Base-by-base conservation (phyloP, 805 yeast species). In the Metschnikowia sp. region DNA sequence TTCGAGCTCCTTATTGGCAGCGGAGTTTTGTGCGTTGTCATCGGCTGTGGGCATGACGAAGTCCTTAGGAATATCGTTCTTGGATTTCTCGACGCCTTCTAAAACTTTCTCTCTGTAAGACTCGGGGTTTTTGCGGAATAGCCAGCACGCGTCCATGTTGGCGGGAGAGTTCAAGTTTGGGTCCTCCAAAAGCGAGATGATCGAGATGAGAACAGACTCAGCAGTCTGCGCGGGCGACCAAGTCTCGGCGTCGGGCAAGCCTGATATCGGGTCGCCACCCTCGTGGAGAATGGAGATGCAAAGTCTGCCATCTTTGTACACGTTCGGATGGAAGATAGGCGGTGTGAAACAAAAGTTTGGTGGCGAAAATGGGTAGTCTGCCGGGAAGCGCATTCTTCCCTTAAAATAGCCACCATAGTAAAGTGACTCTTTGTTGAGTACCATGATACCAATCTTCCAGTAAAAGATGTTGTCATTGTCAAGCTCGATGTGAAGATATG, bases 141-240 rank as follows among this genome's bases (percentile, higher is more conserved):
- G 88, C 38, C 90, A 89, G 15, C 96, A 87, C 13, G 98, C 98
- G 66, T 92, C 98, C 42, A 92, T 91, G 66, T 92, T 92, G 6
- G 98, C 98, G 7, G 98, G 97, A 1, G 96, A 88, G 51, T 82
- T 80, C 49, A 88, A 84, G 69, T 92, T 92, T 45, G 98, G 98
- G 65, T 92, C 97, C 61, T 90, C 96, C 58, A 92, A 77, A 44
- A 92, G 76, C 8, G 97, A 89, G 15, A 92, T 86, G 54, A 92
- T 91, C 32, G 96, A 87, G 46, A 92, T 86, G 60, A 92, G 77
- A 9, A 92, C 96, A 31, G 87, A 76, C 68, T 92, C 97, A 9
- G 89, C 97, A 22, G 94, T 85, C 71, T 91, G 97, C 2, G 88
- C 94, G 3, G 91, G 95, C 18, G 87, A 81, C 97, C 97, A 90